Percentiles rank a stretch among this genome's conserved stretches.
phyloP scores from a whole-genome alignment of 352 stramenopile genomes.

The Blastocystis hominis region DNA sequence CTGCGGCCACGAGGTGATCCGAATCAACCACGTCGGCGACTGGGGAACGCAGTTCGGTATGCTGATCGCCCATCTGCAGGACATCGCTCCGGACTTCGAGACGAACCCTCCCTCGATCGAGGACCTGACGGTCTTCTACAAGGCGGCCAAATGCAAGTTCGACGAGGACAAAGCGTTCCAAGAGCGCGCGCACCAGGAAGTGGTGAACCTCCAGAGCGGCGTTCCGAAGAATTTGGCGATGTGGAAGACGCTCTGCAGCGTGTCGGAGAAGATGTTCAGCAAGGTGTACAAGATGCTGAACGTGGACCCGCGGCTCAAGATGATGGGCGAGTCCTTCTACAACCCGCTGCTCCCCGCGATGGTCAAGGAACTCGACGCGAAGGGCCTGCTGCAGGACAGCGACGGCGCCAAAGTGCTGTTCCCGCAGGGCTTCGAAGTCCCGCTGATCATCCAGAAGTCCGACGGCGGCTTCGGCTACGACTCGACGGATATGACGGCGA shows the following conservation, averaged over 20 bases:
- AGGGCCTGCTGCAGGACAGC: slow-evolving; percentile 75
- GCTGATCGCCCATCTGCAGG: slow-evolving; percentile 96
- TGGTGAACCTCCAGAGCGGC: slow-evolving; percentile 87
- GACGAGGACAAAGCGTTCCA: slow-evolving; percentile 90
- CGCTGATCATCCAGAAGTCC: slow-evolving; percentile 80
- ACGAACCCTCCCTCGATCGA: slow-evolving; percentile 83
- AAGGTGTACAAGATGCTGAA: slow-evolving; percentile 78
- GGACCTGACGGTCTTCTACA: slow-evolving; percentile 76
- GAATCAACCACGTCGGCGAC: slow-evolving; percentile 83
- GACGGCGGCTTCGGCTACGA: slow-evolving; percentile 83
- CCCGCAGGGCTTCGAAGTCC: slow-evolving; percentile 69
- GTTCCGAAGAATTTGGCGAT: slow-evolving; percentile 70
- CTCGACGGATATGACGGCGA: slow-evolving; percentile 80
- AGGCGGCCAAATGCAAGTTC: slow-evolving; percentile 85
- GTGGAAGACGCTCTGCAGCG: slow-evolving; percentile 75
- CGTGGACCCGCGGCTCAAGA: slow-evolving; percentile 68
- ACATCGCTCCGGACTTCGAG: slow-evolving; percentile 85
- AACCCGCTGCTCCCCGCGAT: slow-evolving; percentile 76
- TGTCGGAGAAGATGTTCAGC: slow-evolving; percentile 75
- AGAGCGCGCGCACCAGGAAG: slow-evolving; percentile 84
- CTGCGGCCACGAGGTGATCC: slow-evolving; percentile 69
- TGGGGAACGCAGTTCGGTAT: slow-evolving; percentile 98
- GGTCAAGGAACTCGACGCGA: slow-evolving; percentile 81
- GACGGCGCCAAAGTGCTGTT: slow-evolving; percentile 80
- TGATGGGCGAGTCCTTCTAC: slow-evolving; percentile 83